Base-by-base conservation (phyloP, 257 asterid species). In the Petunia secreta region DNA sequence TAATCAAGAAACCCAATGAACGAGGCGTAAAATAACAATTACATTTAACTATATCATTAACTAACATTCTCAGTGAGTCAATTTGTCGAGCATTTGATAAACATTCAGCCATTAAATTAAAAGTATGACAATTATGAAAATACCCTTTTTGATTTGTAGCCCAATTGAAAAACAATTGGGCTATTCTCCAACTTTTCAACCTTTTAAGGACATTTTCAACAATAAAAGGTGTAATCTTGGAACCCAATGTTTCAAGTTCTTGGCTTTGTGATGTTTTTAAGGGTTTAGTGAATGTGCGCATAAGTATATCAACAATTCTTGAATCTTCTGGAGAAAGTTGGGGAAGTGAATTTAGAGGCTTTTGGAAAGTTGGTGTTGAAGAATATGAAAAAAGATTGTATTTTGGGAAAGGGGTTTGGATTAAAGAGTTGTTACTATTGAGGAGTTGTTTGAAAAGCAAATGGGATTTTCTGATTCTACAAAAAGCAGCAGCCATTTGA, bases 61-160 rank as follows among this genome's bases (percentile, higher is more conserved):
- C 90, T 46, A 95, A 91, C 3, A 59, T 82, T 83, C 81, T 91
- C 86, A 95, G 80, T 78, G 88, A 69, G 84, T 87, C 92, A 88
- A 86, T 93, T 86, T 91, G 98, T 89, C 97, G 97, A 90, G 94
- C 97, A 89, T 36, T 80, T 90, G 95, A 88, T 4, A 95, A 94
- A 85, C 90, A 77, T 2, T 83, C 87, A 14, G 98, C 98, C 90
- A 91, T 89, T 14, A 91, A 88, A 63, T 95, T 95, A 66, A 83
- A 95, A 3, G 90, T 86, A 80, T 95, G 92, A 36, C 97, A 90
- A 79, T 79, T 88, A 68, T 95, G 98, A 57, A 81, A 46, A 78
- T 87, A 93, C 50, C 90, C 93, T 10, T 64, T 62, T 84, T 91
- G 97, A 77, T 83, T 86, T 15, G 96, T 88, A 43, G 97, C 95